phyloP scores from a whole-genome alignment of 306 rosid species.

The Gastrolobium villosum region DNA sequence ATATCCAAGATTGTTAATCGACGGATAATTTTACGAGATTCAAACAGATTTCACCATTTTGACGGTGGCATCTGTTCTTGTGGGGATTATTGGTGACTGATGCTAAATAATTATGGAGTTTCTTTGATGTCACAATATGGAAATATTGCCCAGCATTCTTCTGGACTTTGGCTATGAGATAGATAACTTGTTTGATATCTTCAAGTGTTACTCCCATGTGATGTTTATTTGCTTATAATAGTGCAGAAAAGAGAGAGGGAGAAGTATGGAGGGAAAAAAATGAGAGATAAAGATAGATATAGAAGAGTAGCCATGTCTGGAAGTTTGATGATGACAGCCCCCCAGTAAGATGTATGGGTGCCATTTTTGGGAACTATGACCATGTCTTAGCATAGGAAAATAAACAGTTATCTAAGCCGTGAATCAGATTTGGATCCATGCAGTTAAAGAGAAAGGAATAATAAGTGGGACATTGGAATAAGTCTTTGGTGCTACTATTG shows the following conservation, averaged over 20 bases:
- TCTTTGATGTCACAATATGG: conserved; percentile 22
- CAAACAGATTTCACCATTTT: conserved; percentile 92
- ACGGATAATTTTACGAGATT: conserved; percentile 77
- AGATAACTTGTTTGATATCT: conserved; percentile 30
- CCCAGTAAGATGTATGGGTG: background rate
- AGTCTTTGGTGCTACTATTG: too few species aligned
- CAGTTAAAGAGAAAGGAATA: too few species aligned
- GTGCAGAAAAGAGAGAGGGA: conserved; percentile 30
- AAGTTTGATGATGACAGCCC: background rate
- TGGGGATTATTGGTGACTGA: conserved; percentile 80
- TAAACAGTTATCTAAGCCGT: background rate
- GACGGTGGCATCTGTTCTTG: conserved; percentile 83
- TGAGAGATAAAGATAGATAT: conserved; percentile 6
- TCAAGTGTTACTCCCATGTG: background rate
- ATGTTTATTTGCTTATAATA: conserved; percentile 4
- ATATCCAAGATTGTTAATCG: conserved; percentile 79
- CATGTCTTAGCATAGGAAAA: background rate
- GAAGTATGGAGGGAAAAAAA: background rate
- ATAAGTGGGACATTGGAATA: too few species aligned
- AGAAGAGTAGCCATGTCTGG: conserved; percentile 18
- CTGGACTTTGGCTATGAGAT: conserved; percentile 11
- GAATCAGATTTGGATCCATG: too few species aligned
- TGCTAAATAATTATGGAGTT: conserved; percentile 27
- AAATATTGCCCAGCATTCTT: conserved; percentile 32
- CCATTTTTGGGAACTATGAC: background rate